A percentile compares a stretch with the other conserved stretches of the same genome.
phyloP scores from a whole-genome alignment of 116 monocot species.

The Cymodocea nodosa region DNA sequence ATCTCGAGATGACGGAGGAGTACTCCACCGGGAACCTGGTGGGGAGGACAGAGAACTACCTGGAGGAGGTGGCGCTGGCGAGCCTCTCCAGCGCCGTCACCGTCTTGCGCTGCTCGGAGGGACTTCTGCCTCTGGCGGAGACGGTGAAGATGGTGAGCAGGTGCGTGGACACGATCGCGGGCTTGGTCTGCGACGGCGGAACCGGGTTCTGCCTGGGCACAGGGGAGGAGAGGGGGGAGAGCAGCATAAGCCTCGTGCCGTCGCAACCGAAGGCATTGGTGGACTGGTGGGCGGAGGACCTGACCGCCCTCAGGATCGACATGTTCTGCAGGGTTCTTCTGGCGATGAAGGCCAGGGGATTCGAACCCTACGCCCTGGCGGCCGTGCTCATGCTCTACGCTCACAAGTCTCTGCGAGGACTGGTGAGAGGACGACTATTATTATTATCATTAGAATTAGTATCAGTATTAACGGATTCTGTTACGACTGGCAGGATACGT shows the following conservation, averaged over 20 bases:
- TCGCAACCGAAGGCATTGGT: constrained; percentile 26
- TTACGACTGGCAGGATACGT: constrained; percentile 47
- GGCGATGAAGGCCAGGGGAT: constrained; percentile 61
- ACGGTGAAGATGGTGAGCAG: constrained; percentile 51
- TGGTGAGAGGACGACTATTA: too few species aligned
- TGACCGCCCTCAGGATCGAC: constrained; percentile 50
- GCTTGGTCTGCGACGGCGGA: constrained; percentile 30
- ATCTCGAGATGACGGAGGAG: constrained; percentile 84
- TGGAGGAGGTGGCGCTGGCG: constrained; percentile 42
- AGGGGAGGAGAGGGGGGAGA: constrained; percentile 5
- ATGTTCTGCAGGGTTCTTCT: constrained; percentile 58
- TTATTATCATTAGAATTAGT: too few species aligned
- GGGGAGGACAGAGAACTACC: constrained; percentile 35
- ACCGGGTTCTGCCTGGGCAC: constrained; percentile 15
- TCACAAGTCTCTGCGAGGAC: constrained; percentile 74
- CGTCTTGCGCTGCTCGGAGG: constrained; percentile 55
- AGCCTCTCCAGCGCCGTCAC: constrained; percentile 42
- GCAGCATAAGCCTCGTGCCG: constrained; percentile 5
- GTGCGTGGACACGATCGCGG: constrained; percentile 61
- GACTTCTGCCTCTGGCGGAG: constrained; percentile 50
- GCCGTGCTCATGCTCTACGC: constrained; percentile 86
- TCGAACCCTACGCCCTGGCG: constrained; percentile 49
- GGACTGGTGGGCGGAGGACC: constrained; percentile 82
- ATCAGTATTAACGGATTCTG: too few species aligned
- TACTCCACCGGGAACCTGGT: constrained; percentile 45